Percentiles rank a stretch among this genome's conserved stretches.
Evolutionary conservation across 176 grass and related monocot genomes (phyloP).

Genomic region (Poa annua): DNA sequence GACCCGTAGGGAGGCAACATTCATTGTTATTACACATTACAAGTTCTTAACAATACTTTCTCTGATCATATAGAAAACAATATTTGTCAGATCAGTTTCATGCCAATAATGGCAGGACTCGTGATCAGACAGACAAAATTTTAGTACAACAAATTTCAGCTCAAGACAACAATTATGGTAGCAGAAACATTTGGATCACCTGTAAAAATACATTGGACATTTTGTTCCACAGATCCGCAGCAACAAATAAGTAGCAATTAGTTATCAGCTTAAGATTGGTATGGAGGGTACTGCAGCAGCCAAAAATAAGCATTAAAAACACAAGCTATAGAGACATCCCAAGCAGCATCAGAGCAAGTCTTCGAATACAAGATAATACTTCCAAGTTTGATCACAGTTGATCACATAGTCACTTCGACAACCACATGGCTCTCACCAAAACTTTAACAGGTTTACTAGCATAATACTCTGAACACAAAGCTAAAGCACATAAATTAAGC

Average conservation of each 20-base stretch:
- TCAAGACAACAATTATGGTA: background rate
- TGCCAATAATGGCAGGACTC: background rate
- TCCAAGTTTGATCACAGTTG: background rate
- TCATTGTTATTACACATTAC: background rate
- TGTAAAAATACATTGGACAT: background rate
- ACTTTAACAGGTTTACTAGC: slow-evolving; percentile 28
- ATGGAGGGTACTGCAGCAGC: background rate
- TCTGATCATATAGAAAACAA: background rate
- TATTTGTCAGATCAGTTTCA: background rate
- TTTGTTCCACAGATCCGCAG: background rate
- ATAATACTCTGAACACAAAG: slow-evolving; percentile 22
- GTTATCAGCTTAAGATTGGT: background rate
- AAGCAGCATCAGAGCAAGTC: background rate
- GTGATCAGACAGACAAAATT: background rate
- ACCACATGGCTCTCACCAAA: slow-evolving; percentile 22
- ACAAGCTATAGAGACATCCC: background rate
- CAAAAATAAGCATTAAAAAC: background rate
- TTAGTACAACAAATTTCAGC: background rate
- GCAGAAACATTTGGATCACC: background rate
- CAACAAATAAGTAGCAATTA: background rate
- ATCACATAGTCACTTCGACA: slow-evolving; percentile 25
- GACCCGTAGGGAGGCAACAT: background rate
- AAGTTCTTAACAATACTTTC: background rate
- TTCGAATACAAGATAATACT: background rate
- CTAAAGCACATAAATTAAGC: slow-evolving; percentile 31